phyloP scores from a whole-genome alignment of 192 early-diverging fungal species.

The Powellomyces hirtus region DNA sequence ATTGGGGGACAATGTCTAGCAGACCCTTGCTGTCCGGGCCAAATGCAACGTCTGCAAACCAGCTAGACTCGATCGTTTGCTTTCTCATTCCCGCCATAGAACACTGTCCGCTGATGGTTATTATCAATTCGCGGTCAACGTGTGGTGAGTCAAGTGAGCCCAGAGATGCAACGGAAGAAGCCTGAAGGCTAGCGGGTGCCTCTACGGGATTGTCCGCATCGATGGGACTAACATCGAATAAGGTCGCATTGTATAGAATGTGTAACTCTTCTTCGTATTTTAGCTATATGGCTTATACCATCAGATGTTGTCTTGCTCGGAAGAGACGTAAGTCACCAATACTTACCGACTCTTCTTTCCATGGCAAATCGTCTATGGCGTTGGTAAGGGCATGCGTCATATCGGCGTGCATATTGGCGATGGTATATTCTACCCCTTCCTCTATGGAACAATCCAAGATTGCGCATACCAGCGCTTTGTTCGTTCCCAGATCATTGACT shows the following conservation, averaged over 20 bases:
- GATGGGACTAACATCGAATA: constrained; percentile 3
- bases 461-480: not conserved
- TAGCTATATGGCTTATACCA: too few species aligned
- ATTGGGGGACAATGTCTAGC: constrained; percentile 1
- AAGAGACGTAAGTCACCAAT: not conserved
- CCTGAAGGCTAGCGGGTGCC: not conserved
- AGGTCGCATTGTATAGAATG: constrained; percentile 9
- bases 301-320: too few species aligned
- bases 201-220: not conserved
- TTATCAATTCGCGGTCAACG: not conserved
- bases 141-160: not conserved
- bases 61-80: constrained; percentile 3
- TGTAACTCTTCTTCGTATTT: constrained; percentile 12
- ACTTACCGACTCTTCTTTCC: constrained; percentile 9
- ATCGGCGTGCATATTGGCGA: constrained; percentile 3
- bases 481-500: not conserved
- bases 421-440: not conserved
- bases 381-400: constrained; percentile 13
- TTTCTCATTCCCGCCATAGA: not conserved
- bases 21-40: not conserved
- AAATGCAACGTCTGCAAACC: not conserved
- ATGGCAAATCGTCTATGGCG: not conserved
- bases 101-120: not conserved
- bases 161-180: not conserved
- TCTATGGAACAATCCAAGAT: not conserved